Percentiles rank a stretch among this genome's conserved stretches.
These are phyloP conservation scores for Colletotrichum noveboracense DNA, from an alignment of 2,329 filamentous ascomycete species.

Conservation along the genomic window DNA sequence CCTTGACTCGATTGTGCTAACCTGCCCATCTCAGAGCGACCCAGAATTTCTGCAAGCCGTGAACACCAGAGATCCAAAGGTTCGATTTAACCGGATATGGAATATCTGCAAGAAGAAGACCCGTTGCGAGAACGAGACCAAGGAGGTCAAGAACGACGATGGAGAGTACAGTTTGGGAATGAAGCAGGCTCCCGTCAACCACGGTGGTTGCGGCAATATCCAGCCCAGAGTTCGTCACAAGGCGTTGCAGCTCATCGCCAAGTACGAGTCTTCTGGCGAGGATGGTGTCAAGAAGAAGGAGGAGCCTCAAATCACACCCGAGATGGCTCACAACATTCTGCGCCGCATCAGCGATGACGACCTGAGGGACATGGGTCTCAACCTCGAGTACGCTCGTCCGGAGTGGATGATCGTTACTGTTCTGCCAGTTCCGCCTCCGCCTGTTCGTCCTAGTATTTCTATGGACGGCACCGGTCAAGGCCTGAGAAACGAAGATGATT, in stretches of 20 bases:
- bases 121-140: constrained; percentile 81
- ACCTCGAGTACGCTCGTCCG: constrained; percentile 91
- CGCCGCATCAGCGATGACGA: constrained; percentile 83
- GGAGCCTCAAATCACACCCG: constrained; percentile 81
- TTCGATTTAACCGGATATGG: constrained; percentile 93
- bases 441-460: constrained; percentile 94
- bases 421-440: constrained; percentile 91
- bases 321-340: constrained; percentile 86
- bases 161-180: constrained; percentile 63
- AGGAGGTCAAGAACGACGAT: constrained; percentile 71
- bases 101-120: constrained; percentile 88
- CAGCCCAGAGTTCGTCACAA: constrained; percentile 89
- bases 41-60: constrained; percentile 83
- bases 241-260: constrained; percentile 80
- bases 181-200: constrained; percentile 66
- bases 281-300: constrained; percentile 76
- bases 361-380: constrained; percentile 86
- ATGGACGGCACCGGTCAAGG: constrained; percentile 94
- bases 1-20: constrained; percentile 64
- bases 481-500: constrained; percentile 94
- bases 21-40: constrained; percentile 71
- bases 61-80: constrained; percentile 87
- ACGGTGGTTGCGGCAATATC: constrained; percentile 92
- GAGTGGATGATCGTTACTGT: constrained; percentile 99
- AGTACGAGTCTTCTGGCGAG: constrained; percentile 79